These are phyloP conservation scores for Tulasnella sp. DNA, from an alignment of 768 basidiomycete genomes.

Conservation along the genomic window DNA sequence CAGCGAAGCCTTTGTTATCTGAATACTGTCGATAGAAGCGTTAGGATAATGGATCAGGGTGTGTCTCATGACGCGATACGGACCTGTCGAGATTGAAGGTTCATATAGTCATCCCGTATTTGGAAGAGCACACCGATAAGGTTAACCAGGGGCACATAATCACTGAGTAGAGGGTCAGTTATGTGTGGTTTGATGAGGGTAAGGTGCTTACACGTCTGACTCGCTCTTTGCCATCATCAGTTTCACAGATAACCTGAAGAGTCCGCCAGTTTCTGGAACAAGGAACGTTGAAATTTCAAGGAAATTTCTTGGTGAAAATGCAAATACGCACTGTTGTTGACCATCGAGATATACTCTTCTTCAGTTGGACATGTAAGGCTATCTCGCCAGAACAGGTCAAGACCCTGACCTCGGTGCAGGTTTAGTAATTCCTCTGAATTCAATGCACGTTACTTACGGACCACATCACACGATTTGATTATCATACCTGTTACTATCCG, in stretches of 20 bases:
- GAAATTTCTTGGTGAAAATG: background rate
- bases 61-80: slow-evolving; percentile 12
- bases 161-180: slow-evolving; percentile 32
- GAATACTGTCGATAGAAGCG: slow-evolving; percentile 44
- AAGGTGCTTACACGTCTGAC: slow-evolving; percentile 26
- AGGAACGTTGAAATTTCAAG: background rate
- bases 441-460: background rate
- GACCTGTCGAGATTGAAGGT: slow-evolving; percentile 76
- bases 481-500: slow-evolving; percentile 58
- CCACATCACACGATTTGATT: slow-evolving; percentile 22
- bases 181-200: background rate
- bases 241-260: slow-evolving; percentile 84
- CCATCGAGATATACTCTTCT: slow-evolving; percentile 90
- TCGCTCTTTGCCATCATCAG: slow-evolving; percentile 74
- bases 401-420: slow-evolving; percentile 90
- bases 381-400: slow-evolving; percentile 92
- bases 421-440: slow-evolving; percentile 52
- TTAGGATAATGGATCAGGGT: background rate
- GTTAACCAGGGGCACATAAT: slow-evolving; percentile 87
- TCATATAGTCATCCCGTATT: slow-evolving; percentile 96
- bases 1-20: slow-evolving; percentile 49
- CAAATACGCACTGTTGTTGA: slow-evolving; percentile 72
- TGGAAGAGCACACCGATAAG: slow-evolving; percentile 92
- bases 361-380: slow-evolving; percentile 83
- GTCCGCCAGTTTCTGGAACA: slow-evolving; percentile 75